Evolutionary conservation across 78 protist genomes (phyloP).

Genomic region (Reticulomyxa filosa): DNA sequence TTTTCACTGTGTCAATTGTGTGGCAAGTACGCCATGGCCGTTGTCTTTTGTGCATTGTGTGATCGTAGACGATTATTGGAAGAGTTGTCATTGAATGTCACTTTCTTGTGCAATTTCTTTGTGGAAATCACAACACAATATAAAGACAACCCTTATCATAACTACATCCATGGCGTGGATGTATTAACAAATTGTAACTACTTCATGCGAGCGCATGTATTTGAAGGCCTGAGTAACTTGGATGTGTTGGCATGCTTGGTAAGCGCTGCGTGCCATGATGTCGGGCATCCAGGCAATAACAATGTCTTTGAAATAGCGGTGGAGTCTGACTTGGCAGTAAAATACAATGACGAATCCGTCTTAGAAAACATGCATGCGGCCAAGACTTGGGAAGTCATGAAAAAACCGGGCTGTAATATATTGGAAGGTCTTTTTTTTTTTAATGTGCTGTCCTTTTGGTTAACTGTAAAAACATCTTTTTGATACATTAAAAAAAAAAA

Average conservation of each 20-base stretch:
- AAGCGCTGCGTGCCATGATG: slow-evolving; percentile 9
- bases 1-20: background rate
- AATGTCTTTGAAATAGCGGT: background rate
- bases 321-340: background rate
- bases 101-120: too few species aligned
- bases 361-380: slow-evolving; percentile 18
- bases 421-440: background rate
- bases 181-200: background rate
- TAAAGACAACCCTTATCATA: background rate
- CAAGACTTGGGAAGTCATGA: background rate
- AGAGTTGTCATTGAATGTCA: too few species aligned
- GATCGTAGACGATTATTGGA: too few species aligned
- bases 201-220: too few species aligned
- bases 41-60: background rate
- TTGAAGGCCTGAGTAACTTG: too few species aligned
- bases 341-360: slow-evolving; percentile 17
- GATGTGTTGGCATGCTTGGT: background rate
- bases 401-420: background rate
- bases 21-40: background rate
- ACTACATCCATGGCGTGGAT: background rate
- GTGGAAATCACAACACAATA: too few species aligned
- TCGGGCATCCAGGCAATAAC: slow-evolving; percentile 17
- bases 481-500: too few species aligned
- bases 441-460: too few species aligned
- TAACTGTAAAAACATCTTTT: too few species aligned